A percentile compares a stretch with the other conserved stretches of the same genome.
phyloP scores from a whole-genome alignment of 495 filamentous ascomycete genomes.

The Penicillium silybi region DNA sequence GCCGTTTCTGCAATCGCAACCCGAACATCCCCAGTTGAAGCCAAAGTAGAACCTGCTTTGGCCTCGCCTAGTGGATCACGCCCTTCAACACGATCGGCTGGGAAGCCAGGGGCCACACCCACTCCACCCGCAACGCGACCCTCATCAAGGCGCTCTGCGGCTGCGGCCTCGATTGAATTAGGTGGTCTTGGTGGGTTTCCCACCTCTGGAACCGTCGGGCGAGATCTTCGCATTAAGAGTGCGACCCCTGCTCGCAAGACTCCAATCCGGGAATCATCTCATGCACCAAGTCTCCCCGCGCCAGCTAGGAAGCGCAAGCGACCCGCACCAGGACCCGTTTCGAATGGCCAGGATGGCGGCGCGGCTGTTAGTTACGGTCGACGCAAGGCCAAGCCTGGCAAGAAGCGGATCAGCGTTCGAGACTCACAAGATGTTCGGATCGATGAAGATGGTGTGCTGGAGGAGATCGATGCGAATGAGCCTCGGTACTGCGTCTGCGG shows the following conservation, averaged over 20 bases:
- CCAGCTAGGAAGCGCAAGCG: conserved; percentile 57
- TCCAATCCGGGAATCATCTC: conserved; percentile 47
- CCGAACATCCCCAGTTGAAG: conserved; percentile 12
- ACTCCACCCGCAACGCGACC: conserved; percentile 39
- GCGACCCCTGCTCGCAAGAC: conserved; percentile 47
- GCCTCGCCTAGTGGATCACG: conserved; percentile 29
- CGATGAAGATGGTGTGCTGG: conserved; percentile 49
- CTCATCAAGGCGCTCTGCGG: conserved; percentile 43
- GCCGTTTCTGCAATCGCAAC: conserved; percentile 13
- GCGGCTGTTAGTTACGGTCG: conserved; percentile 72
- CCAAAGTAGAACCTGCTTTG: conserved; percentile 20
- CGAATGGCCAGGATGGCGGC: conserved; percentile 64
- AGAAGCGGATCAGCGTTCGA: conserved; percentile 46
- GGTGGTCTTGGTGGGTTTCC: conserved; percentile 8
- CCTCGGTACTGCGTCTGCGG: conserved; percentile 88
- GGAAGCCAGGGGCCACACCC: conserved; percentile 19
- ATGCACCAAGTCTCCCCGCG: conserved; percentile 45
- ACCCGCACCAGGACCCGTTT: conserved; percentile 73
- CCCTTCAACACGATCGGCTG: conserved; percentile 18
- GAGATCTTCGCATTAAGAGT: conserved; percentile 47
- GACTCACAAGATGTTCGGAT: conserved; percentile 41
- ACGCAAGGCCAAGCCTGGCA: conserved; percentile 69
- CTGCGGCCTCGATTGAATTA: conserved; percentile 34
- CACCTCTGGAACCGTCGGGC: conserved; percentile 16
- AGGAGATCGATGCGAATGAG: conserved; percentile 83